phyloP scores from a whole-genome alignment of 1,139 yeast species.

The Nakaseomyces bracarensis region DNA sequence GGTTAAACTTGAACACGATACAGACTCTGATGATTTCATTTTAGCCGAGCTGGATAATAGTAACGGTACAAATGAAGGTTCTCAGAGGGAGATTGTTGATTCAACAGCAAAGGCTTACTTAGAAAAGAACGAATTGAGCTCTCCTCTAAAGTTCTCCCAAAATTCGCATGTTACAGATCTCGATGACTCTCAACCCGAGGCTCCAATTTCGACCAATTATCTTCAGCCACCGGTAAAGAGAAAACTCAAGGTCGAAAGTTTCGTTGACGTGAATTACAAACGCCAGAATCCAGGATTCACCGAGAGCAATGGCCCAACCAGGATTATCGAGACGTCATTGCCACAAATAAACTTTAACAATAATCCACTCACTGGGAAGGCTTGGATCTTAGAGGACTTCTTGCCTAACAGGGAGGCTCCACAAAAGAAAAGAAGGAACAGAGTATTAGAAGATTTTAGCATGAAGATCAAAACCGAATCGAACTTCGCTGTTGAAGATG shows the following conservation, averaged over 20 bases:
- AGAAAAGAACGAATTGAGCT: slow-evolving; percentile 15
- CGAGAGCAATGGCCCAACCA: too few species aligned
- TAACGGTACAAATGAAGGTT: not conserved
- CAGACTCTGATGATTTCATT: slow-evolving; percentile 18
- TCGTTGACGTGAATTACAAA: not conserved
- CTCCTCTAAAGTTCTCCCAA: slow-evolving; percentile 18
- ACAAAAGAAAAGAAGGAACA: slow-evolving; percentile 9
- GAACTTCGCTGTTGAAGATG: not conserved
- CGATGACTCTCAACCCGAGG: slow-evolving; percentile 1
- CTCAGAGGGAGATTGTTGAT: too few species aligned
- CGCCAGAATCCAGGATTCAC: too few species aligned
- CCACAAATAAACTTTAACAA: slow-evolving; percentile 20
- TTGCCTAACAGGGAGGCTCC: slow-evolving; percentile 21
- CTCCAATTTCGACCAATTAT: not conserved
- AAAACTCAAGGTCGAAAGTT: not conserved
- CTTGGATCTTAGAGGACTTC: slow-evolving; percentile 33
- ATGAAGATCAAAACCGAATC: not conserved
- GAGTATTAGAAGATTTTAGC: not conserved
- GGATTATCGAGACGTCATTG: not conserved
- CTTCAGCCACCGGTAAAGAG: not conserved
- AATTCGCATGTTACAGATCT: slow-evolving; percentile 10
- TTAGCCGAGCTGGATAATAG: slow-evolving; percentile 20
- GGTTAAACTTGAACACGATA: not conserved
- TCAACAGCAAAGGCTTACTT: not conserved
- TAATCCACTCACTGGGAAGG: slow-evolving; percentile 30